Conservation (phyloP, 345 rosid genomes). For the Corchorus capsularis region DNA sequence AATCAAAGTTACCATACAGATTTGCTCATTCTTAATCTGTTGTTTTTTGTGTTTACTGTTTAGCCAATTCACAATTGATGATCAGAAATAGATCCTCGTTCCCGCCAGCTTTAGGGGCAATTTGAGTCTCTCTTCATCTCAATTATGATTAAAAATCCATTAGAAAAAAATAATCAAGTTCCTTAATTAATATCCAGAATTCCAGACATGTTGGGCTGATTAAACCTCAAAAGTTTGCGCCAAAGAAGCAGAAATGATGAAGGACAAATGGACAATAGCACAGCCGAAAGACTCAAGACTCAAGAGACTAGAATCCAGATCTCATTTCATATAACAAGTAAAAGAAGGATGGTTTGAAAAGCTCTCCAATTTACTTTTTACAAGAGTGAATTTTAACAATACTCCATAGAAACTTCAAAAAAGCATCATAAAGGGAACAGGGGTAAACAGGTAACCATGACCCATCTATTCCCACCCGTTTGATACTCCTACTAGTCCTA, state of each 20-base stretch:
- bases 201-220: background rate
- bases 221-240: background rate
- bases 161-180: no score
- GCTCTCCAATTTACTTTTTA: background rate
- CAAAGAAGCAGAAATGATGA: background rate
- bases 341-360: background rate
- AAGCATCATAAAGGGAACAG: background rate
- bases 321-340: background rate
- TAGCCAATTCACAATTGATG: background rate
- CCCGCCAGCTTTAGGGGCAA: no score
- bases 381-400: background rate
- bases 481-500: background rate
- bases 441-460: background rate
- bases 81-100: no score
- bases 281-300: no score
- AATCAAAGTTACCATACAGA: constrained; percentile 2
- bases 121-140: no score
- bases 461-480: background rate
- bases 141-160: no score
- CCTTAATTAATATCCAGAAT: no score
- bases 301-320: no score
- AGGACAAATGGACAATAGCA: no score
- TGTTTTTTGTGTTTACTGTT: background rate
- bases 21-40: background rate
- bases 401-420: background rate